phyloP scores from a whole-genome alignment of 2,329 filamentous ascomycete species.

The Xylaria sp. region DNA sequence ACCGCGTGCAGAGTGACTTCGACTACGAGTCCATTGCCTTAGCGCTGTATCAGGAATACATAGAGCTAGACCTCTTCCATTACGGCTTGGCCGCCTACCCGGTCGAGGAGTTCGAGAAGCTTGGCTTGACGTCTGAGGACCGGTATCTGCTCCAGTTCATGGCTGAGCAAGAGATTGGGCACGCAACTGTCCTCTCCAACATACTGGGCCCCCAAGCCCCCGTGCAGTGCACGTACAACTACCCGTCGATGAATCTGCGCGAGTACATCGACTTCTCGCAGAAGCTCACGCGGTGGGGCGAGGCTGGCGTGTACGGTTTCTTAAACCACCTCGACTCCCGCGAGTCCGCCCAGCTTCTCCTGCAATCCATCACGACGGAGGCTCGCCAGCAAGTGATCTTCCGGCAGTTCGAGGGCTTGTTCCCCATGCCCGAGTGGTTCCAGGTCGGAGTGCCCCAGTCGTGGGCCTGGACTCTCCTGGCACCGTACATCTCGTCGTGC shows the following conservation, averaged over 20 bases:
- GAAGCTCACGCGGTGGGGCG: conserved; percentile 79
- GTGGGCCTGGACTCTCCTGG: conserved; percentile 82
- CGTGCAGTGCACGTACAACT: conserved; percentile 80
- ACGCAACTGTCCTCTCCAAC: conserved; percentile 77
- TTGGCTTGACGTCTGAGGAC: conserved; percentile 72
- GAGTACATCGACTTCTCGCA: conserved; percentile 86
- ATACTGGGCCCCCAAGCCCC: conserved; percentile 76
- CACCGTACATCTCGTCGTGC: conserved; percentile 80
- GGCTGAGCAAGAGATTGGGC: conserved; percentile 77
- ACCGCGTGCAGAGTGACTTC: conserved; percentile 80
- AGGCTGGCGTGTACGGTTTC: conserved; percentile 32
- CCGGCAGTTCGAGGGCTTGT: conserved; percentile 79
- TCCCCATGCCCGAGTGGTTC: conserved; percentile 85
- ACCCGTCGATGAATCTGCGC: conserved; percentile 74
- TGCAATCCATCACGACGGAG: conserved; percentile 79
- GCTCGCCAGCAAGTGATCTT: conserved; percentile 85
- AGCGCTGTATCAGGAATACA: conserved; percentile 81
- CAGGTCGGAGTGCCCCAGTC: conserved; percentile 80
- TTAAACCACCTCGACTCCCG: conserved; percentile 31
- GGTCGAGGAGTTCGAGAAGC: conserved; percentile 69
- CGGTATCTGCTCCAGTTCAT: conserved; percentile 76
- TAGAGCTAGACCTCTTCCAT: conserved; percentile 83
- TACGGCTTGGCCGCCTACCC: conserved; percentile 74
- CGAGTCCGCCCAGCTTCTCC: conserved; percentile 71
- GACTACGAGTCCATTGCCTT: conserved; percentile 80